Conservation (phyloP, 345 rosid genomes). For the Carallia brachiata region DNA sequence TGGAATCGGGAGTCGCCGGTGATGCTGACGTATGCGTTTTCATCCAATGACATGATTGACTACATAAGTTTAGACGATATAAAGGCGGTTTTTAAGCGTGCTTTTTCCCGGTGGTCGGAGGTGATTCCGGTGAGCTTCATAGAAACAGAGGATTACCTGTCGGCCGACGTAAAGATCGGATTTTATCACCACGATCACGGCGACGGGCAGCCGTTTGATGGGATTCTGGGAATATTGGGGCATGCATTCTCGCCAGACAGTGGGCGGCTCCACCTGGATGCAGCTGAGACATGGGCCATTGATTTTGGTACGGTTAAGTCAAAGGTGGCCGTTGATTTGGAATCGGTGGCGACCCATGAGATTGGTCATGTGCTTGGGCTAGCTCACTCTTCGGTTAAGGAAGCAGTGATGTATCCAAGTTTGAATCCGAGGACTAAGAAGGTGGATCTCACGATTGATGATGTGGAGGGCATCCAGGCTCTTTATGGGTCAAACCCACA, state of each 20-base stretch:
- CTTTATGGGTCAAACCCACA: conserved; percentile 77
- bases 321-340: conserved; percentile 73
- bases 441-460: conserved; percentile 68
- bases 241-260: conserved; percentile 88
- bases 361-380: conserved; percentile 86
- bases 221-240: conserved; percentile 75
- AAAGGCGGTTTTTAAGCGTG: conserved; percentile 43
- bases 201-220: conserved; percentile 86
- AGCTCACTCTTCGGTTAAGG: conserved; percentile 69
- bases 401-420: conserved; percentile 95
- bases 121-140: conserved; percentile 70
- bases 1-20: conserved; percentile 51
- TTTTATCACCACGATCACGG: conserved; percentile 69
- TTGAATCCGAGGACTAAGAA: conserved; percentile 59
- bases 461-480: conserved; percentile 72
- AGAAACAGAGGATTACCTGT: conserved; percentile 40
- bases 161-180: conserved; percentile 67
- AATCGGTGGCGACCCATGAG: conserved; percentile 94
- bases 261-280: conserved; percentile 80
- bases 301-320: conserved; percentile 49
- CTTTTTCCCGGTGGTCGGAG: conserved; percentile 74
- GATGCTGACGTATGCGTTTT: conserved; percentile 65
- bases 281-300: conserved; percentile 75
- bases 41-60: conserved; percentile 42
- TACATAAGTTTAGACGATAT: conserved; percentile 47